Percentiles rank a stretch among this genome's conserved stretches.
Evolutionary conservation across 768 basidiomycete genomes (phyloP).

Genomic region (Pilatotrama ljubarskyi): DNA sequence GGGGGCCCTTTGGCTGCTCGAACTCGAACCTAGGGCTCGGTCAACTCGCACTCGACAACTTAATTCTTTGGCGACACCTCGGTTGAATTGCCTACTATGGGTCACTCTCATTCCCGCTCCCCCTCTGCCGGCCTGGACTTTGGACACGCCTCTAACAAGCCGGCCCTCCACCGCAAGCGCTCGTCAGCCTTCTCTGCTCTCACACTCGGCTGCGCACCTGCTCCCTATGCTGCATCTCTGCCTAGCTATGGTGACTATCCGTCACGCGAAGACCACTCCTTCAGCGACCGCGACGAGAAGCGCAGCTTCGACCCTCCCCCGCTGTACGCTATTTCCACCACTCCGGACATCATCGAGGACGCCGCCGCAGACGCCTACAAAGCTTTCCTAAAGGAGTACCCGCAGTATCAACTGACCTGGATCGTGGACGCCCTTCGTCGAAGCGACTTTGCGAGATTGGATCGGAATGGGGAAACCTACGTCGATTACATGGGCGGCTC

Average conservation of each 20-base stretch:
- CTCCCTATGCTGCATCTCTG: constrained; percentile 15
- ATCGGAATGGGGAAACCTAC: constrained; percentile 66
- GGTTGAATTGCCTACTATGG: constrained; percentile 16
- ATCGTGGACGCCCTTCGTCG: constrained; percentile 36
- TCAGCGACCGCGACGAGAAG: constrained; percentile 27
- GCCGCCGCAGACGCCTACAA: constrained; percentile 46
- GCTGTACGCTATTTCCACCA: constrained; percentile 28
- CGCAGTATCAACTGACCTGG: constrained; percentile 36
- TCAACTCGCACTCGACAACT: constrained; percentile 10
- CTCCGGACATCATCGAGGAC: constrained; percentile 32
- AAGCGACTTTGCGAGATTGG: constrained; percentile 35
- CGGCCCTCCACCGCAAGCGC: constrained; percentile 24
- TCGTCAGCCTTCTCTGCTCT: constrained; percentile 30
- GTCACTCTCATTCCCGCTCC: constrained; percentile 24
- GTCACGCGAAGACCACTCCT: constrained; percentile 18
- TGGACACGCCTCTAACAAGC: constrained; percentile 11
- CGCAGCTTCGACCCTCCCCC: constrained; percentile 31
- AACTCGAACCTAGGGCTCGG: constrained; percentile 8
- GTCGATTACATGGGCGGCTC: constrained; percentile 88
- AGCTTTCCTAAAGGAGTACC: constrained; percentile 43
- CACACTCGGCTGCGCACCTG: constrained; percentile 30
- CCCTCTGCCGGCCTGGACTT: constrained; percentile 17
- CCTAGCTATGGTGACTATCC: constrained; percentile 18
- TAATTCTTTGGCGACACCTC: constrained; percentile 16
- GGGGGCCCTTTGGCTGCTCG: constrained; percentile 1